phyloP scores from a whole-genome alignment of 192 early-diverging fungal species.

The Lobosporangium transversale region DNA sequence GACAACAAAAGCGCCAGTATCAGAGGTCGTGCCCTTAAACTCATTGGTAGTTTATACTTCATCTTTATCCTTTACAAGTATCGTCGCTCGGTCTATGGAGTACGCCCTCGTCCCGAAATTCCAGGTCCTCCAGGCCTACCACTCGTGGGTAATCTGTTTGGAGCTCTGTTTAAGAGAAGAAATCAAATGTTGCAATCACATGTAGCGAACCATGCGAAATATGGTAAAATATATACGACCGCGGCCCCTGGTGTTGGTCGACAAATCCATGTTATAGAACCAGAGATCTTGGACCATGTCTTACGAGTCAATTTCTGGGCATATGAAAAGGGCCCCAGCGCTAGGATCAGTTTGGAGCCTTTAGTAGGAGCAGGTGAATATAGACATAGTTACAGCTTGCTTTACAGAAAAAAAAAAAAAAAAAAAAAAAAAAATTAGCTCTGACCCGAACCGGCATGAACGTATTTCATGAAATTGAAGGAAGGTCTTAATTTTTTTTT shows the following conservation, averaged over 20 bases:
- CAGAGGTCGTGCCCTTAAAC: background rate
- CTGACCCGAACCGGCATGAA: too few species aligned
- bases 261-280: conserved; percentile 16
- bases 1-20: background rate
- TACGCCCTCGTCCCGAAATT: conserved; percentile 32
- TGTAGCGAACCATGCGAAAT: background rate
- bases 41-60: conserved; percentile 3
- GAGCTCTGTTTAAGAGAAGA: background rate
- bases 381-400: background rate
- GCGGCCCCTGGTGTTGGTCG: conserved; percentile 19
- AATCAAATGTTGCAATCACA: conserved; percentile 6
- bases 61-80: conserved; percentile 32
- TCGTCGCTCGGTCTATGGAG: conserved; percentile 23
- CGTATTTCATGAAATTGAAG: background rate
- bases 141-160: conserved; percentile 34
- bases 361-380: conserved; percentile 19
- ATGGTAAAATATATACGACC: conserved; percentile 14
- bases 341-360: conserved; percentile 5
- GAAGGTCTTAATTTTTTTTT: background rate
- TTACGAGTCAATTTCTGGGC: conserved; percentile 26
- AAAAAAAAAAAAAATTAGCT: background rate
- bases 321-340: conserved; percentile 22
- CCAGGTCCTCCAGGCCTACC: conserved; percentile 31
- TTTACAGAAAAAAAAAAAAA: background rate
- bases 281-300: conserved; percentile 26